phyloP scores from a whole-genome alignment of 495 filamentous ascomycete genomes.

The Neurospora sp. region DNA sequence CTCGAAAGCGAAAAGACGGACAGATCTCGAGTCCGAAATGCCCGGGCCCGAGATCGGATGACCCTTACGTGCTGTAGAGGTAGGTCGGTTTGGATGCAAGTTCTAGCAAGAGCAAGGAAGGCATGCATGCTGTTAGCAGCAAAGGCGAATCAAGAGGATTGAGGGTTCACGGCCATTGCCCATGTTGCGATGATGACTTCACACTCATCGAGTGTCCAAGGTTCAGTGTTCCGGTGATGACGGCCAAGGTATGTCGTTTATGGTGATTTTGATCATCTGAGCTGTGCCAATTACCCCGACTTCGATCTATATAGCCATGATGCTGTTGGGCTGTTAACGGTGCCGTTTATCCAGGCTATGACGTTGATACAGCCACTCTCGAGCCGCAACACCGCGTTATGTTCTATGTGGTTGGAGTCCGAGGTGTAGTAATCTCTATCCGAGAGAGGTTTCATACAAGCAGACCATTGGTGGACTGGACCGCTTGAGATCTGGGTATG shows the following conservation, averaged over 20 bases:
- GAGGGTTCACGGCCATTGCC: not conserved
- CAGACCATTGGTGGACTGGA: not conserved
- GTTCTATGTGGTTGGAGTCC: not conserved
- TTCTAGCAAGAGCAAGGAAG: not conserved
- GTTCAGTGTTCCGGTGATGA: not conserved
- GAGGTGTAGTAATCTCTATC: not conserved
- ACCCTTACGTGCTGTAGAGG: not conserved
- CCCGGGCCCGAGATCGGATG: not conserved
- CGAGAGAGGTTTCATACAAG: not conserved
- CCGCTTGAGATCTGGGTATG: not conserved
- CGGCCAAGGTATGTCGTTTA: not conserved
- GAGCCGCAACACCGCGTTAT: not conserved
- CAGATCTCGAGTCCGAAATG: not conserved
- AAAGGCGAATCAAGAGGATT: not conserved
- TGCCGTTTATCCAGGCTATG: not conserved
- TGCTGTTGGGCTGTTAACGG: not conserved
- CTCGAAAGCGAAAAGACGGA: not conserved
- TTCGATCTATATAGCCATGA: not conserved
- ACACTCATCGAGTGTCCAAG: not conserved
- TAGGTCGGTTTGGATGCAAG: not conserved
- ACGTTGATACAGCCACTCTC: not conserved
- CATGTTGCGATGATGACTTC: not conserved
- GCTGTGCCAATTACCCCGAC: not conserved
- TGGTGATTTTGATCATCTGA: not conserved
- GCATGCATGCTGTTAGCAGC: not conserved